phyloP scores from a whole-genome alignment of 345 rosid genomes.

The Geranium rotundifolium region DNA sequence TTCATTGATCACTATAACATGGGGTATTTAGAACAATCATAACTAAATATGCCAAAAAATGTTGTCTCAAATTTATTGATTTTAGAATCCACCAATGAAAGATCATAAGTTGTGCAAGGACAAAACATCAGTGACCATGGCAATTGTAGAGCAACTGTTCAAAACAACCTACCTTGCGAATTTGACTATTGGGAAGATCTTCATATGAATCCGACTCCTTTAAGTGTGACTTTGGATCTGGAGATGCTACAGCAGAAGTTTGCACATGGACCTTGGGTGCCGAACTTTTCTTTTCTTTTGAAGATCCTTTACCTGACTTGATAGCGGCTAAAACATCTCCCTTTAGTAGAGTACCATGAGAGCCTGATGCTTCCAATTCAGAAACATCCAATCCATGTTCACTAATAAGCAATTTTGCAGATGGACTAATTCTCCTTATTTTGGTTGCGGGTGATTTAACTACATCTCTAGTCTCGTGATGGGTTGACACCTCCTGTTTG shows the following conservation, averaged over 20 bases:
- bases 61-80: no score
- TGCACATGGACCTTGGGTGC: constrained; percentile 24
- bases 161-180: constrained; percentile 71
- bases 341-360: constrained; percentile 72
- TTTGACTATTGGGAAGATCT: constrained; percentile 89
- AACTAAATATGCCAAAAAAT: no score
- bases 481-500: constrained; percentile 33
- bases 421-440: constrained; percentile 78
- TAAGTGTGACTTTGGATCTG: constrained; percentile 29
- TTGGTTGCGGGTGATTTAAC: constrained; percentile 23
- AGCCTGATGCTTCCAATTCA: constrained; percentile 72
- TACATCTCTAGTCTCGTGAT: constrained; percentile 32
- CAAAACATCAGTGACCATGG: not conserved
- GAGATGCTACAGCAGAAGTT: constrained; percentile 22
- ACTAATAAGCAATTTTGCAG: constrained; percentile 69
- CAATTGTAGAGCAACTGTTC: not conserved
- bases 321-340: constrained; percentile 75
- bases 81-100: no score
- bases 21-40: no score
- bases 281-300: constrained; percentile 30
- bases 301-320: constrained; percentile 57
- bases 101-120: no score
- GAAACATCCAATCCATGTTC: constrained; percentile 74
- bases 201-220: constrained; percentile 49
- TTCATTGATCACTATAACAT: no score